Conservation (phyloP, 495 filamentous ascomycete genomes). For the Bacidia rubella region DNA sequence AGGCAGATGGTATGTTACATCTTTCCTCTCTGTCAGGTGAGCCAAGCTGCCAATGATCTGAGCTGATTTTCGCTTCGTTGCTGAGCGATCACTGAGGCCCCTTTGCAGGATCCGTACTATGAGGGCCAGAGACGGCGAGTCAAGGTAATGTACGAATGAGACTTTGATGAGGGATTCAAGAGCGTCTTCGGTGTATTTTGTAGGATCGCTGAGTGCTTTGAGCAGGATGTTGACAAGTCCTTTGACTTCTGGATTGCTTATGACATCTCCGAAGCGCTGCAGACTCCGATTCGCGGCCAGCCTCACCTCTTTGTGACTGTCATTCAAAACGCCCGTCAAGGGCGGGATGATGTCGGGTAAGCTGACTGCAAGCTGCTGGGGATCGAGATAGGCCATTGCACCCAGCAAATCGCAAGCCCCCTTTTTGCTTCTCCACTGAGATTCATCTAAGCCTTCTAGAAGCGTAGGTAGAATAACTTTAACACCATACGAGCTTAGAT, state of each 20-base stretch:
- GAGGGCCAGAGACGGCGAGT: conserved; percentile 86
- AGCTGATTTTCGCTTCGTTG: conserved; percentile 86
- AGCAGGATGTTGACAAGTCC: conserved; percentile 75
- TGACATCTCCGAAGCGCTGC: conserved; percentile 95
- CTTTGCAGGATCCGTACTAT: conserved; percentile 92
- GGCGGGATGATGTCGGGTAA: conserved; percentile 94
- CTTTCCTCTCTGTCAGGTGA: conserved; percentile 91
- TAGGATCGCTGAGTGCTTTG: conserved; percentile 93
- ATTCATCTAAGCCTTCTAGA: conserved; percentile 83
- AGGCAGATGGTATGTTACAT: conserved; percentile 80
- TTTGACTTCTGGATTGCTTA: conserved; percentile 95
- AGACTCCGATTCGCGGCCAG: conserved; percentile 84
- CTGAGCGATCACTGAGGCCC: conserved; percentile 76
- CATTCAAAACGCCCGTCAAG: conserved; percentile 81
- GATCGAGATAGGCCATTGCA: conserved; percentile 96
- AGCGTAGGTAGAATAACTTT: conserved; percentile 87
- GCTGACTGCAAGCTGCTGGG: conserved; percentile 81
- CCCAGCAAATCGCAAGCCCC: conserved; percentile 91
- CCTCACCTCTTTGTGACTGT: conserved; percentile 95
- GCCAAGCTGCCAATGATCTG: conserved; percentile 96
- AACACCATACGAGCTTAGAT: conserved; percentile 86
- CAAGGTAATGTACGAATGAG: conserved; percentile 88
- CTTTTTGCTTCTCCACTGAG: conserved; percentile 96
- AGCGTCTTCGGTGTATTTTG: conserved; percentile 92
- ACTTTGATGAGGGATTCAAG: conserved; percentile 90